Evolutionary conservation across 2,329 filamentous ascomycete genomes (phyloP).

Genomic region (Cercospora canescens): DNA sequence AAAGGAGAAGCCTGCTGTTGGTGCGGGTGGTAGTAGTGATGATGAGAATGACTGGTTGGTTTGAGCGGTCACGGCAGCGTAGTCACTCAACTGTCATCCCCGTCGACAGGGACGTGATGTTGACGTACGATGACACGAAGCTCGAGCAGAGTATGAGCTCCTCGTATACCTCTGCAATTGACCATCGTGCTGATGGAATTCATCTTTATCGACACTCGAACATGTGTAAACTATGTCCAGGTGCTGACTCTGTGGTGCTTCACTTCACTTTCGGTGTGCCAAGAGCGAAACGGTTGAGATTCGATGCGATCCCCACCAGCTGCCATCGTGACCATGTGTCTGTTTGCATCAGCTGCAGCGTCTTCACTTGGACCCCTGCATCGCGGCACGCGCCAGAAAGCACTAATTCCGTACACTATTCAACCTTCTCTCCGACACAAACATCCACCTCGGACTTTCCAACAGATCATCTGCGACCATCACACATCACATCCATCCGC

Average conservation of each 20-base stretch:
- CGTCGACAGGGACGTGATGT: background rate
- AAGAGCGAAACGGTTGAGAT: background rate
- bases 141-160: background rate
- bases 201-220: background rate
- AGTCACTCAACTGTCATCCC: background rate
- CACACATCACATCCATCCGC: background rate
- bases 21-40: background rate
- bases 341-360: constrained; percentile 2
- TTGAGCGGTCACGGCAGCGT: background rate
- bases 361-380: background rate
- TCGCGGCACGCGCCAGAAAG: background rate
- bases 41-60: constrained; percentile 10
- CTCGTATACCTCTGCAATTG: background rate
- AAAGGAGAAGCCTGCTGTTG: background rate
- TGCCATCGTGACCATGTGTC: background rate
- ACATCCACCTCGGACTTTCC: background rate
- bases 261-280: constrained; percentile 1
- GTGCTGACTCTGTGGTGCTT: no score
- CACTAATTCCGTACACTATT: background rate
- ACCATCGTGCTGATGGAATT: background rate
- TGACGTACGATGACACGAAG: background rate
- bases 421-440: background rate
- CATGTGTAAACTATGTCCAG: background rate
- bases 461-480: background rate
- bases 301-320: background rate